Base-by-base conservation (phyloP, 2,329 filamentous ascomycete genomes). In the Balansia obtecta region DNA sequence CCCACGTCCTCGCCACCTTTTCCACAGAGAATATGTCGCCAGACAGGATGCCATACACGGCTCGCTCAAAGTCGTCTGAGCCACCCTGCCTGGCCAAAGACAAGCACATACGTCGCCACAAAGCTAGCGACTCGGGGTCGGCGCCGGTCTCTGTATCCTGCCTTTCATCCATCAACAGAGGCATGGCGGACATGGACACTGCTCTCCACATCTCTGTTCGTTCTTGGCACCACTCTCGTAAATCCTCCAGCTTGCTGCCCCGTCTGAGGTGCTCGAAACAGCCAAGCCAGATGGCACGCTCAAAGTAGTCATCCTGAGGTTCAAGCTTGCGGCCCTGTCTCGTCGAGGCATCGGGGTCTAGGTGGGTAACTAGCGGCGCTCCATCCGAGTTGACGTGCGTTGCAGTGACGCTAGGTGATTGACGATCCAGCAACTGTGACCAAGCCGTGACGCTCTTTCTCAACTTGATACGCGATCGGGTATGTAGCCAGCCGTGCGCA, bases 221-320 rank as follows among this genome's bases (percentile, higher is more conserved):
- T 59, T 91, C 86, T 45, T 84, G 73, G 60, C 89, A 95, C 88
- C 89, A 96, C 46, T 90, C 85, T 50, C 82, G 79, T 55, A 97
- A 86, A 38, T 85, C 79, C 9, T 77, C 68, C 68, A 86, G 80
- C 54, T 75, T 80, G 56, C 81, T 83, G n/a, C 93, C 93, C 44
- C 89, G 82, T 46, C 91, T 82, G 48, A 98, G 73, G 73, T 95
- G 86, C 65, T 95, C 88, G 71, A 89, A 97, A 67, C 88, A 93
- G n/a, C 87, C 85, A 53, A 90, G 76, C 90, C 93, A 97, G 45
- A 95, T 86, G 2, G 89, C 86, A 49, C 85, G 80, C 69, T 98
- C 93, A 55, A 91, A 93, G 60, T 83, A 90, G 56, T 88, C 82
- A 62, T 98, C 93, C 59, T 90, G 81, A 22, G 82, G 79, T 62